Evolutionary conservation across 495 filamentous ascomycete species (phyloP).

Genomic region (Stereocaulon alpinum): DNA sequence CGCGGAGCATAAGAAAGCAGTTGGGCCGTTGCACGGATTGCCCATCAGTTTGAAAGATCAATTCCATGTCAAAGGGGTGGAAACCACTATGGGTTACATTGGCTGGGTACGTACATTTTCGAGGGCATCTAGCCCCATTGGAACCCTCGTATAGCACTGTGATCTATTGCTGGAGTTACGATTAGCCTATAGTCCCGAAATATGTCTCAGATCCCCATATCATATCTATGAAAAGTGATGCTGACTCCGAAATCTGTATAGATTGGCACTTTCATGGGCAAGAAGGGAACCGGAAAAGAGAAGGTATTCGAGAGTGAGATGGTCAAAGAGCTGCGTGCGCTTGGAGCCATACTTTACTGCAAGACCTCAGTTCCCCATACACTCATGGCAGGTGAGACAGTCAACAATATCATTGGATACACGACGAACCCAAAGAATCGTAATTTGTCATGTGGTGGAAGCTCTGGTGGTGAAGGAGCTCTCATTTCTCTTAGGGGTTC

Average conservation of each 20-base stretch:
- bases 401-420: conserved; percentile 51
- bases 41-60: conserved; percentile 62
- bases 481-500: conserved; percentile 46
- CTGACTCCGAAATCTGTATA: neutral
- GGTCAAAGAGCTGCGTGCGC: conserved; percentile 40
- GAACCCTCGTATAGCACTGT: too few relatives aligned
- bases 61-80: conserved; percentile 54
- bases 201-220: neutral
- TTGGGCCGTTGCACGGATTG: conserved; percentile 54
- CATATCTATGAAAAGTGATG: neutral
- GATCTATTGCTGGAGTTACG: too few relatives aligned
- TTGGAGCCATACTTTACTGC: conserved; percentile 54
- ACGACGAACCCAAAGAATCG: conserved; percentile 55
- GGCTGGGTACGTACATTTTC: conserved; percentile 17
- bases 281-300: conserved; percentile 31
- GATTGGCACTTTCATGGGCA: conserved; percentile 41
- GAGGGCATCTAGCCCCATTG: neutral
- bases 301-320: conserved; percentile 39
- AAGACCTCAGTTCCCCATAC: conserved; percentile 55
- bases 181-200: neutral
- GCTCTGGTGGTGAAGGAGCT: conserved; percentile 55
- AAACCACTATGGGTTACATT: conserved; percentile 56
- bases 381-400: conserved; percentile 50
- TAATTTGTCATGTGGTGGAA: conserved; percentile 43
- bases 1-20: conserved; percentile 34